Evolutionary conservation across 208 protist species (phyloP).

Genomic region (Naegleria fowleri): DNA sequence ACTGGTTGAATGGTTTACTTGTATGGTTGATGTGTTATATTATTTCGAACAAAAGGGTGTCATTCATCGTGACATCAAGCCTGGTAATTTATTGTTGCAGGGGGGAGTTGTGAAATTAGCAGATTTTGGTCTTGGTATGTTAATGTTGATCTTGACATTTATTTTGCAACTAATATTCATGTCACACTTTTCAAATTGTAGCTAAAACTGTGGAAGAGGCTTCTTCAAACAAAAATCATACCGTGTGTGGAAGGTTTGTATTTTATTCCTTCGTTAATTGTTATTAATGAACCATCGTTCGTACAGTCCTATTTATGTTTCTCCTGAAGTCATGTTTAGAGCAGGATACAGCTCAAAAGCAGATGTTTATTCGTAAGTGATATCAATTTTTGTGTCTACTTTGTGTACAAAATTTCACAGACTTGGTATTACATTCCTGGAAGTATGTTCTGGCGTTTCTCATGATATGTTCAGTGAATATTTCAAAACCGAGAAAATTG

Average conservation of each 20-base stretch:
- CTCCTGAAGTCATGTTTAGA: background rate
- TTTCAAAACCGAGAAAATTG: background rate
- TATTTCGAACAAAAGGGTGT: constrained; percentile 7
- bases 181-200: background rate
- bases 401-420: background rate
- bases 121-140: constrained; percentile 33
- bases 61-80: constrained; percentile 64
- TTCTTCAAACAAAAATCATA: background rate
- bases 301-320: background rate
- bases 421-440: background rate
- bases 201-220: background rate
- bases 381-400: background rate
- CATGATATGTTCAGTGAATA: background rate
- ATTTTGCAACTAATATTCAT: background rate
- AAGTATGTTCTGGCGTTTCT: background rate
- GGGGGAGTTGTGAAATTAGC: constrained; percentile 56
- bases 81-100: constrained; percentile 69
- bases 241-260: background rate
- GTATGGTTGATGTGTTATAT: background rate
- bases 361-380: background rate
- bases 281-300: too few species aligned
- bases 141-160: background rate
- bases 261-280: too few species aligned
- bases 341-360: background rate
- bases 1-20: background rate